A percentile compares a stretch with the other conserved stretches of the same genome.
Evolutionary conservation across 108 stramenopile genomes (phyloP).

Genomic region (Epithemia pelagica): DNA sequence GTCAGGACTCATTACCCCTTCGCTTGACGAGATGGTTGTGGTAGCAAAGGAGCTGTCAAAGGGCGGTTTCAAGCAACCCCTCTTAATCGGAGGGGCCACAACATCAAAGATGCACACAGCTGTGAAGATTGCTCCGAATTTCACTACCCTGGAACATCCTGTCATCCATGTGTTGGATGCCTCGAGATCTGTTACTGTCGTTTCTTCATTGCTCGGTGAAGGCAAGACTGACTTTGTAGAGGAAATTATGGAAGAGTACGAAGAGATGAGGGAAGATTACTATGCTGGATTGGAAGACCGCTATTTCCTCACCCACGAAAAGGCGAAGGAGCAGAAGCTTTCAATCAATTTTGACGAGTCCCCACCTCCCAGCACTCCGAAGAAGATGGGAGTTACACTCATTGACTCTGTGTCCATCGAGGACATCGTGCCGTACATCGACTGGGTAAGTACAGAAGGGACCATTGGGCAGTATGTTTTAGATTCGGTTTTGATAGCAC

Average conservation of each 20-base stretch:
- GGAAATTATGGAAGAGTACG: slow-evolving; percentile 92
- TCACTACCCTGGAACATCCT: slow-evolving; percentile 85
- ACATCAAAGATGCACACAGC: slow-evolving; percentile 99
- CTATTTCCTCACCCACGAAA: slow-evolving; percentile 83
- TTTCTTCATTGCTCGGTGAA: slow-evolving; percentile 80
- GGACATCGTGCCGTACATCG: slow-evolving; percentile 96
- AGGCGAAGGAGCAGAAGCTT: slow-evolving; percentile 78
- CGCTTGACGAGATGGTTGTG: slow-evolving; percentile 99
- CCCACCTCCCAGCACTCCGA: slow-evolving; percentile 84
- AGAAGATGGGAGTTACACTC: slow-evolving; percentile 74
- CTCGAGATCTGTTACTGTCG: slow-evolving; percentile 95
- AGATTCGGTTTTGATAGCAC: slow-evolving; percentile 56
- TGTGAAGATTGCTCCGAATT: slow-evolving; percentile 97
- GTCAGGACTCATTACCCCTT: slow-evolving; percentile 99
- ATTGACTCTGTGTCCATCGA: slow-evolving; percentile 69
- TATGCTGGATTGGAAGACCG: slow-evolving; percentile 97
- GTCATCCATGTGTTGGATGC: slow-evolving; percentile 99
- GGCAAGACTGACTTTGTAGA: slow-evolving; percentile 91
- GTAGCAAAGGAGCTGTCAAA: slow-evolving; percentile 98
- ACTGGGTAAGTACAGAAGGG: slow-evolving; percentile 97
- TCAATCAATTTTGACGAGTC: slow-evolving; percentile 86
- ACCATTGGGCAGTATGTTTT: slow-evolving; percentile 77
- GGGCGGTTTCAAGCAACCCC: slow-evolving; percentile 89
- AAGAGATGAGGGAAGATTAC: slow-evolving; percentile 94
- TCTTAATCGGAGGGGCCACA: slow-evolving; percentile 98